These are phyloP conservation scores for Alternaria gaisen DNA, from an alignment of 2,329 filamentous ascomycete genomes.

Conservation along the genomic window DNA sequence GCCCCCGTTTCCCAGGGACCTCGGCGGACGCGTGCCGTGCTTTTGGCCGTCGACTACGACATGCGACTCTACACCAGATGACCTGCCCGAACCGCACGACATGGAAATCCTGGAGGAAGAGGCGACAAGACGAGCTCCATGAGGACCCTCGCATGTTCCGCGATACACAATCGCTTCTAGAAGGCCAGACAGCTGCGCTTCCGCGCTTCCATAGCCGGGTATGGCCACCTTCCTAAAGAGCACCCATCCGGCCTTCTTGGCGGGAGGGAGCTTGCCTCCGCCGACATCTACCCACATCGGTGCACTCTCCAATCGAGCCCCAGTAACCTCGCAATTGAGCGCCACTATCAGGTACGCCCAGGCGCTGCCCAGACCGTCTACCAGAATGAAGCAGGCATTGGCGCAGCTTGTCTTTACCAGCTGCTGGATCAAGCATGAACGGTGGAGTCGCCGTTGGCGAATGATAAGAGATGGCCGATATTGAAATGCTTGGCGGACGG, in stretches of 20 bases:
- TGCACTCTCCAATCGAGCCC: not conserved
- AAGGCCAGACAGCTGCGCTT: not conserved
- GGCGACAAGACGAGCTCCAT: not conserved
- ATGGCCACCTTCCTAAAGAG: conserved; percentile 3
- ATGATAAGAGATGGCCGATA: conserved; percentile 6
- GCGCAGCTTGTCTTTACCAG: conserved; percentile 6
- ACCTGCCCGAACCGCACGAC: not conserved
- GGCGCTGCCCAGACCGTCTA: conserved; percentile 23
- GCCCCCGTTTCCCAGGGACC: not conserved
- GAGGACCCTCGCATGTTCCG: not conserved
- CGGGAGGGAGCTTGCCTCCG: not conserved
- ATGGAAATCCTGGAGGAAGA: not conserved
- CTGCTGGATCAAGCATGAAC: not conserved
- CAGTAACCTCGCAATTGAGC: not conserved
- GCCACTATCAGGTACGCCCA: conserved; percentile 27
- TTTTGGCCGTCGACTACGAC: not conserved
- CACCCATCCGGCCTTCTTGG: conserved; percentile 3
- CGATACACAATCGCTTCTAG: not conserved
- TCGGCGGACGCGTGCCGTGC: conserved; percentile 1
- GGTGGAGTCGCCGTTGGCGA: conserved; percentile 1
- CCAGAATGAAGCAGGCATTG: conserved; percentile 7
- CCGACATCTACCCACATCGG: not conserved
- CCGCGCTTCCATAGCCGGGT: not conserved
- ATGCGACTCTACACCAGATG: not conserved
- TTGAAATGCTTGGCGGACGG: conserved; percentile 1